phyloP scores from a whole-genome alignment of 140 eudicot species.

The Anethum foeniculum region DNA sequence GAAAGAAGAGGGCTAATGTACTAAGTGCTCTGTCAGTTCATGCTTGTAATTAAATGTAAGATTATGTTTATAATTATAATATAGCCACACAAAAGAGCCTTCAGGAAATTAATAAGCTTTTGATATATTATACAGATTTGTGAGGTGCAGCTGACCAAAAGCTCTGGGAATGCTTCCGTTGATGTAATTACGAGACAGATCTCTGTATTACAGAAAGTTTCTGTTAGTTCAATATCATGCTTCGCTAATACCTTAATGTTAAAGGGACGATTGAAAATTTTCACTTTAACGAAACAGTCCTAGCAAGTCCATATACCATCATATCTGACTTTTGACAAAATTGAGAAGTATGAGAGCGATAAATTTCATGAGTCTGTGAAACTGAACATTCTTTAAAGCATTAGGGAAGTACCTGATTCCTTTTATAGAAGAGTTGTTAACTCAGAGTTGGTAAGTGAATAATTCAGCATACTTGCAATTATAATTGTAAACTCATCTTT shows the following conservation, averaged over 20 bases:
- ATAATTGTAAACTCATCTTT: neutral
- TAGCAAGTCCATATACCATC: neutral
- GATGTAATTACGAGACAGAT: constrained; percentile 55
- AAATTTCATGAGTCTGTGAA: neutral
- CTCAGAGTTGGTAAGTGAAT: neutral
- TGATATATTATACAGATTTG: constrained; percentile 35
- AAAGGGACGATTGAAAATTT: neutral
- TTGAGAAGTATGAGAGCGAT: neutral
- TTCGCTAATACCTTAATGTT: neutral
- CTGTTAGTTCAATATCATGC: neutral
- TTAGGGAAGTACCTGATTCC: neutral
- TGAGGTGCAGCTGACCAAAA: constrained; percentile 34
- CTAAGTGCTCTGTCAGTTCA: neutral
- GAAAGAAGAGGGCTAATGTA: constrained; percentile 9
- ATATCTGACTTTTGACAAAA: neutral
- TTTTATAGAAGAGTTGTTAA: neutral
- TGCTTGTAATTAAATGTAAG: neutral
- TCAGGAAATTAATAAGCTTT: neutral
- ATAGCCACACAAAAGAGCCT: neutral
- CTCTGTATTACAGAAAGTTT: neutral
- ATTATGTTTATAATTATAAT: neutral
- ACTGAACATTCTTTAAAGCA: neutral
- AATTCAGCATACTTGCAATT: neutral
- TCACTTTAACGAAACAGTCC: neutral
- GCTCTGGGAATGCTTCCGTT: constrained; percentile 62